Percentiles rank a stretch among this genome's conserved stretches.
phyloP scores from a whole-genome alignment of 768 basidiomycete genomes.

The Tulasnella sp. region DNA sequence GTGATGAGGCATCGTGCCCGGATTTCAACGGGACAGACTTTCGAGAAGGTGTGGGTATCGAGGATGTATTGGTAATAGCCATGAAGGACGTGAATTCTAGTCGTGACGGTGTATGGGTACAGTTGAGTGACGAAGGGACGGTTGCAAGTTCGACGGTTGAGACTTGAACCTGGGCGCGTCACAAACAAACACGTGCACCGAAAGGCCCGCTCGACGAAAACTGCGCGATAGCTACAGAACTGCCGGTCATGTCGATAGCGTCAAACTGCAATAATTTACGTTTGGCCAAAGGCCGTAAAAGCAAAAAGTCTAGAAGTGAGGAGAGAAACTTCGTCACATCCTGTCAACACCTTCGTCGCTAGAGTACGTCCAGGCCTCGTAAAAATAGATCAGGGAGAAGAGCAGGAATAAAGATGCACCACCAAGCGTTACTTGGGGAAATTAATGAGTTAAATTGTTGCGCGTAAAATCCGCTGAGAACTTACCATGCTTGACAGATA shows the following conservation, averaged over 20 bases:
- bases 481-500: constrained; percentile 89
- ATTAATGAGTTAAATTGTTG: neutral
- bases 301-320: too few species aligned
- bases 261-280: neutral
- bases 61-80: neutral
- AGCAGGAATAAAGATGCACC: constrained; percentile 74
- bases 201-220: neutral
- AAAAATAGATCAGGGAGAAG: constrained; percentile 69
- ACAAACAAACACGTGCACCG: neutral
- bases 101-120: neutral
- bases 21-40: constrained; percentile 6
- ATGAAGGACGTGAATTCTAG: neutral
- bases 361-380: constrained; percentile 37
- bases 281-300: too few species aligned
- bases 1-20: neutral
- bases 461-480: constrained; percentile 13
- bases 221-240: neutral
- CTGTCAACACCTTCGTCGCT: neutral
- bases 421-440: constrained; percentile 56
- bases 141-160: neutral
- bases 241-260: neutral
- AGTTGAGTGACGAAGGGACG: neutral
- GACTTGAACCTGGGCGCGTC: neutral
- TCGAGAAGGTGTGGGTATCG: constrained; percentile 3
- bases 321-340: neutral